Conservation (phyloP, 345 rosid genomes). For the Microthlaspi erraticum region DNA sequence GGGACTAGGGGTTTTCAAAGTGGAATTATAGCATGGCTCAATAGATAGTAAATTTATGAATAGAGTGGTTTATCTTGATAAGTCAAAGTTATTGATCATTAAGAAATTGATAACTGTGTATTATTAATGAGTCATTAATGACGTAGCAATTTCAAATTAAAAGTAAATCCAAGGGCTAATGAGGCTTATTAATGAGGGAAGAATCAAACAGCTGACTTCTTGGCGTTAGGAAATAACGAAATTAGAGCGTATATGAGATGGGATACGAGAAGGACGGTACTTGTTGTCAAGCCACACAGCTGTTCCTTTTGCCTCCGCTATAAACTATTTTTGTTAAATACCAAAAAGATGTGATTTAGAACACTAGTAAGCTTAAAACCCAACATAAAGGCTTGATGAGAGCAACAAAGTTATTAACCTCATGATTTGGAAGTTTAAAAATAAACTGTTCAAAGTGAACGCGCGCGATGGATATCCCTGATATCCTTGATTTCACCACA, state of each 20-base stretch:
- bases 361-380: not conserved
- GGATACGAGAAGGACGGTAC: conserved; percentile 69
- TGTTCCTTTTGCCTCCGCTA: conserved; percentile 72
- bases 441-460: conserved; percentile 75
- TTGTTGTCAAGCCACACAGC: conserved; percentile 82
- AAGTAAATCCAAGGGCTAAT: no score
- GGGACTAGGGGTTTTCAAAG: no score
- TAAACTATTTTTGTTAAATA: conserved; percentile 50
- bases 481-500: conserved; percentile 66
- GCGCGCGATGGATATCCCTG: conserved; percentile 71
- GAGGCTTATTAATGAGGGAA: not conserved
- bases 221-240: conserved; percentile 52
- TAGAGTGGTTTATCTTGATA: no score
- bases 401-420: conserved; percentile 50
- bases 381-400: not conserved
- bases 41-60: no score
- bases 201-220: conserved; percentile 46
- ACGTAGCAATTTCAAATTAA: no score
- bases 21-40: no score
- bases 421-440: conserved; percentile 71
- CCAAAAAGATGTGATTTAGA: not conserved
- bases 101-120: no score
- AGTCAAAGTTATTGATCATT: no score
- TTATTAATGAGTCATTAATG: no score
- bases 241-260: conserved; percentile 62